A percentile compares a stretch with the other conserved stretches of the same genome.
These are phyloP conservation scores for Trichoderma sp. DNA, from an alignment of 2,329 filamentous ascomycete species.

Conservation along the genomic window DNA sequence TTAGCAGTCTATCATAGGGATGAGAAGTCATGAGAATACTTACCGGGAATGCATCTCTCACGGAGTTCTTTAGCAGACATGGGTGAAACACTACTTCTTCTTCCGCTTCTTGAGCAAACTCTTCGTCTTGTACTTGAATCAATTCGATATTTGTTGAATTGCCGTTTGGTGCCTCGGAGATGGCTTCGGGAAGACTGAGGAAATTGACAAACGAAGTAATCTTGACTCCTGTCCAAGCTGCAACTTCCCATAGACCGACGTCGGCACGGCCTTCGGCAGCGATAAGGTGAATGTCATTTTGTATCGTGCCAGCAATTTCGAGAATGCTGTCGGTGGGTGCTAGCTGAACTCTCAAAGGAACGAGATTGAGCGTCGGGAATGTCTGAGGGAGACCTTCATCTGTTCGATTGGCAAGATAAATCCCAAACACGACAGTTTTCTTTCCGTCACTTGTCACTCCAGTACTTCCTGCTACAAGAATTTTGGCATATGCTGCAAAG, in stretches of 20 bases:
- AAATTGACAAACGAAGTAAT: conserved; percentile 83
- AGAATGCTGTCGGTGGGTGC: conserved; percentile 40
- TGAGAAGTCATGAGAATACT: conserved; percentile 9
- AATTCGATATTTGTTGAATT: not conserved
- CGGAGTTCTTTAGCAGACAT: conserved; percentile 28
- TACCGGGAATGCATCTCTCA: conserved; percentile 34
- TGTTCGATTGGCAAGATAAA: conserved; percentile 81
- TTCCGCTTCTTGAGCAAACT: not conserved
- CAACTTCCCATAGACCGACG: conserved; percentile 70
- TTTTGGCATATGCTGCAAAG: conserved; percentile 68
- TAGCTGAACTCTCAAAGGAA: conserved; percentile 64
- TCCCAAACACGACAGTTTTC: conserved; percentile 62
- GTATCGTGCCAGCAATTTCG: conserved; percentile 61
- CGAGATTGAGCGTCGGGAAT: conserved; percentile 76
- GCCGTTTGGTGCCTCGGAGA: not conserved
- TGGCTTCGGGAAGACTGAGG: conserved; percentile 52
- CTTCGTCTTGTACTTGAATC: not conserved
- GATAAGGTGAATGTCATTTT: conserved; percentile 67
- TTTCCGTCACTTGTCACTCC: conserved; percentile 20
- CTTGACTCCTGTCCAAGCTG: conserved; percentile 70
- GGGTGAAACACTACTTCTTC: conserved; percentile 4
- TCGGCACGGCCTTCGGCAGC: conserved; percentile 51
- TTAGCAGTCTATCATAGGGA: not conserved
- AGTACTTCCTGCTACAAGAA: conserved; percentile 24
- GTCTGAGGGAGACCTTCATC: conserved; percentile 49